phyloP scores from a whole-genome alignment of 2,329 filamentous ascomycete genomes.

The Xylariaceae sp. region DNA sequence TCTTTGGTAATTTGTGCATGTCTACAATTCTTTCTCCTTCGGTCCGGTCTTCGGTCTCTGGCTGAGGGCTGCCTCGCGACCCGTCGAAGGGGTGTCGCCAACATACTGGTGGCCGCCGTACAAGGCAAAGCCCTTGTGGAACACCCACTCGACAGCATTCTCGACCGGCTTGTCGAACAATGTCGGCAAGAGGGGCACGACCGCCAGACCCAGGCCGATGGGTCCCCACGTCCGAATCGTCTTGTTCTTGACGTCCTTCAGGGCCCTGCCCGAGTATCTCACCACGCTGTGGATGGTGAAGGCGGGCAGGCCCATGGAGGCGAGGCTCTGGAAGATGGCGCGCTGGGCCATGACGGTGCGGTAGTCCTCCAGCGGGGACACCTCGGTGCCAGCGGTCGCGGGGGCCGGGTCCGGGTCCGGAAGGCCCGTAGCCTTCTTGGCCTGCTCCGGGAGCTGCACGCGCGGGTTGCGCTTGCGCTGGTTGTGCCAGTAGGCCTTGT shows the following conservation, averaged over 20 bases:
- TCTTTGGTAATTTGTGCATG: too few relatives aligned
- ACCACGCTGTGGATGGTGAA: slow-evolving; percentile 94
- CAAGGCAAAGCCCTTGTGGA: slow-evolving; percentile 71
- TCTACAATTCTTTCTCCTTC: slow-evolving; percentile 27
- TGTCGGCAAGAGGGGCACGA: slow-evolving; percentile 76
- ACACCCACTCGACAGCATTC: slow-evolving; percentile 80
- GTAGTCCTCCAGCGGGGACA: slow-evolving; percentile 77
- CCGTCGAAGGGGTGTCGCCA: slow-evolving; percentile 45
- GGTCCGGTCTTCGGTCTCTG: slow-evolving; percentile 39
- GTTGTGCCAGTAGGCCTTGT: slow-evolving; percentile 88
- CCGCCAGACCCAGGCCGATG: slow-evolving; percentile 71
- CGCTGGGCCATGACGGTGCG: slow-evolving; percentile 85
- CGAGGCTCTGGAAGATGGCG: slow-evolving; percentile 81
- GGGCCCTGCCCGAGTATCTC: slow-evolving; percentile 74
- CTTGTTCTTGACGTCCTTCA: slow-evolving; percentile 75
- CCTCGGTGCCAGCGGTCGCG: slow-evolving; percentile 28
- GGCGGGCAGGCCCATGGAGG: slow-evolving; percentile 88
- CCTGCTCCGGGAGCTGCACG: slow-evolving; percentile 42
- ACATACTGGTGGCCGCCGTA: slow-evolving; percentile 58
- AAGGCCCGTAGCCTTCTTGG: slow-evolving; percentile 42
- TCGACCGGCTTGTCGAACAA: slow-evolving; percentile 92
- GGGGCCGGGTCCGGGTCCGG: slow-evolving; percentile 22
- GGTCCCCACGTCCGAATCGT: slow-evolving; percentile 77
- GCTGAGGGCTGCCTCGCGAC: slow-evolving; percentile 40
- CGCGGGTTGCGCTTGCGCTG: slow-evolving; percentile 66